phyloP scores from a whole-genome alignment of 2,329 filamentous ascomycete genomes.

The Didymella exigua region DNA sequence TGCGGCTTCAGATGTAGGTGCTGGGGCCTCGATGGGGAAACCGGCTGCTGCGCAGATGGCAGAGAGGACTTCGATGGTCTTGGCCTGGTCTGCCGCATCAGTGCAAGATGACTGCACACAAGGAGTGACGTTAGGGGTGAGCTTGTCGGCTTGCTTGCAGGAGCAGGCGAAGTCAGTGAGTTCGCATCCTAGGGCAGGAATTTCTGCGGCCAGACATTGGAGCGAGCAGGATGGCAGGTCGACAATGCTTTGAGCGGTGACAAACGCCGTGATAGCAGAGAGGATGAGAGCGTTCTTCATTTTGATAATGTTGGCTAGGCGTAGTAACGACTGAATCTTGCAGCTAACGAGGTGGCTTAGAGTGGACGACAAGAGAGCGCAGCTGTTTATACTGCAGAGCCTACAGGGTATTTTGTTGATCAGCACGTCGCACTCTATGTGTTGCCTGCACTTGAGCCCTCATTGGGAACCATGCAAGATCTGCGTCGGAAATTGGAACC shows the following conservation, averaged over 20 bases:
- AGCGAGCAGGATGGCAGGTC: constrained; percentile 53
- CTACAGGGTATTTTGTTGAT: background rate
- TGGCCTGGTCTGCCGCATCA: constrained; percentile 41
- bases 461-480: background rate
- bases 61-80: constrained; percentile 28
- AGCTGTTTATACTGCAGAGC: constrained; percentile 8
- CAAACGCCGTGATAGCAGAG: constrained; percentile 46
- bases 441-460: background rate
- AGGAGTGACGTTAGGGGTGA: constrained; percentile 49
- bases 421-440: background rate
- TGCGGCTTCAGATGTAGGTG: background rate
- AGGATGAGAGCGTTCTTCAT: constrained; percentile 37
- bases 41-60: constrained; percentile 37
- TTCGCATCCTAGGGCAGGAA: constrained; percentile 46
- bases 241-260: constrained; percentile 47
- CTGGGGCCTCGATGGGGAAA: constrained; percentile 25
- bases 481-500: constrained; percentile 5
- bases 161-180: constrained; percentile 56
- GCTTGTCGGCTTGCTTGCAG: constrained; percentile 49
- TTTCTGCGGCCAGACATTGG: constrained; percentile 24
- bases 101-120: constrained; percentile 52
- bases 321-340: background rate
- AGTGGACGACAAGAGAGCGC: background rate
- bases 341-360: background rate
- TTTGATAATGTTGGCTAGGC: constrained; percentile 3